Percentiles rank a stretch among this genome's conserved stretches.
Conservation (phyloP, 371 early-diverging fungal genomes). For the Enterospora canceri region DNA sequence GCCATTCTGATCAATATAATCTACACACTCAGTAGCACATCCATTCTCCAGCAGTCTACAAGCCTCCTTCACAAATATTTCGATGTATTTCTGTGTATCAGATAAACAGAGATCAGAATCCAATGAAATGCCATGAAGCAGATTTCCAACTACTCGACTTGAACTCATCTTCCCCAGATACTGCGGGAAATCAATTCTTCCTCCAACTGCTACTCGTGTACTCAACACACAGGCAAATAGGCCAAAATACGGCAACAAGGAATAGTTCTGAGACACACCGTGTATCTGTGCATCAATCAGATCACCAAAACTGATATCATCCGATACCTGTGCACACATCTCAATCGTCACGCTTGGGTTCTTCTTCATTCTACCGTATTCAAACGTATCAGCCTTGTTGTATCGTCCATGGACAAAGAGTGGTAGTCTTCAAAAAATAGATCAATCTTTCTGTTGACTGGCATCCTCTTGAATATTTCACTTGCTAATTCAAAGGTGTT, state of each 20-base stretch:
- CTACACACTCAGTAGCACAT: background rate
- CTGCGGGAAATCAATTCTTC: conserved; percentile 54
- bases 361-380: background rate
- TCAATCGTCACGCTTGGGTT: background rate
- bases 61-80: background rate
- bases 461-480: conserved; percentile 60
- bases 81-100: too few relatives aligned
- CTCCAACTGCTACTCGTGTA: conserved; percentile 56
- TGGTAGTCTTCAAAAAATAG: conserved; percentile 83
- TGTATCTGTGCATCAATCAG: conserved; percentile 67
- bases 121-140: too few relatives aligned
- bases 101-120: too few relatives aligned
- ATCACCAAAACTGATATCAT: conserved; percentile 73
- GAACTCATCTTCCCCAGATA: conserved; percentile 86
- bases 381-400: conserved; percentile 27
- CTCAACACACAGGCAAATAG: conserved; percentile 75
- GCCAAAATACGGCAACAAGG: conserved; percentile 75
- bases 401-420: conserved; percentile 72
- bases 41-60: background rate
- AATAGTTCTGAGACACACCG: conserved; percentile 69
- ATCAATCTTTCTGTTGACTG: conserved; percentile 67
- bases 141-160: conserved; percentile 10
- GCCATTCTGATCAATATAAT: background rate
- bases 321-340: conserved; percentile 61
- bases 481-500: conserved; percentile 71